phyloP scores from a whole-genome alignment of 2,329 filamentous ascomycete genomes.

The Colletotrichum gigasporum region DNA sequence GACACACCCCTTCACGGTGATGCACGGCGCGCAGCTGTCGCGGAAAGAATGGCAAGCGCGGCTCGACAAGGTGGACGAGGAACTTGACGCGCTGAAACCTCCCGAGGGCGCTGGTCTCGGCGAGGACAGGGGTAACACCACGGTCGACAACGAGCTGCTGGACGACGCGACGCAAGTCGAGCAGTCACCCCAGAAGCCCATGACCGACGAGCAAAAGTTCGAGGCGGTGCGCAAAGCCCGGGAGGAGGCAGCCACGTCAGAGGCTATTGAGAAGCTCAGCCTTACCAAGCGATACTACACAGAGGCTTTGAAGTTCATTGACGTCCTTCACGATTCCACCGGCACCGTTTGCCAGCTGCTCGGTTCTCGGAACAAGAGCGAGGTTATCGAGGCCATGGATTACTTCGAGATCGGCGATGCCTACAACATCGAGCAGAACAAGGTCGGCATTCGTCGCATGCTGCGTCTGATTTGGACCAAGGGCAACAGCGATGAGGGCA shows the following conservation, averaged over 20 bases:
- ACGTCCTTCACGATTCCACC: conserved; percentile 86
- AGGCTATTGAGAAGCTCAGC: conserved; percentile 87
- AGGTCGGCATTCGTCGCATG: conserved; percentile 93
- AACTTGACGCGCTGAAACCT: conserved; percentile 83
- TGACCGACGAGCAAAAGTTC: conserved; percentile 82
- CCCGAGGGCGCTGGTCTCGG: conserved; percentile 79
- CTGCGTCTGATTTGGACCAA: conserved; percentile 98
- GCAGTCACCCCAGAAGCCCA: conserved; percentile 65
- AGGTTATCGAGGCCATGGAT: conserved; percentile 98
- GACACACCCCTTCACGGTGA: conserved; percentile 91
- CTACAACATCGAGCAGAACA: conserved; percentile 94
- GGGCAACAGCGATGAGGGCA: conserved; percentile 98
- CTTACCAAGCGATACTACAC: conserved; percentile 89
- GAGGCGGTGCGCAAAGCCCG: conserved; percentile 81
- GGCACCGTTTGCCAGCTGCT: conserved; percentile 85
- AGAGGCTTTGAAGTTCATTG: conserved; percentile 94
- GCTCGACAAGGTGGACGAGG: conserved; percentile 82
- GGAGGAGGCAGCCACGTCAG: conserved; percentile 87
- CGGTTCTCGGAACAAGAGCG: conserved; percentile 95
- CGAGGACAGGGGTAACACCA: conserved; percentile 67
- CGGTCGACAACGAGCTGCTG: conserved; percentile 80
- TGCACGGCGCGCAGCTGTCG: conserved; percentile 88
- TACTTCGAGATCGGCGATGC: conserved; percentile 96
- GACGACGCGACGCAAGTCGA: conserved; percentile 89
- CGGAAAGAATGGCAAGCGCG: conserved; percentile 86